Evolutionary conservation across 352 stramenopile genomes (phyloP), one percentile per base, ranked within the genome.

Genomic region (Saprolegnia parasitica): DNA sequence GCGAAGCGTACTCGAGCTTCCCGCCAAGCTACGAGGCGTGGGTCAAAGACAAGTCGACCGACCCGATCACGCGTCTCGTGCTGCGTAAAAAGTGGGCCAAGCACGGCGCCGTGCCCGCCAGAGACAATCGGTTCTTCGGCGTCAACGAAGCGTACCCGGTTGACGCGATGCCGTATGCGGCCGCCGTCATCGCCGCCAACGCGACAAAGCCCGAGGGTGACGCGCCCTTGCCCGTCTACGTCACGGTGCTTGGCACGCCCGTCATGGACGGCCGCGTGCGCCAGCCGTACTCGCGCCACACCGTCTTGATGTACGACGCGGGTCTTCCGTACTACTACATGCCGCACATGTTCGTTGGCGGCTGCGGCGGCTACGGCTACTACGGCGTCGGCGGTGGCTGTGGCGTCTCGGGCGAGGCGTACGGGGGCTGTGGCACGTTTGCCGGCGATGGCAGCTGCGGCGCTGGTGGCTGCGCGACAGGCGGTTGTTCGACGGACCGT

Each of bases 261-360:
- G 63, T 70, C 49, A 70, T 70, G 63, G 63, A 70, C 32, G 63
- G 63, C 11, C 49, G 63, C 39, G 63, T 70, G 16, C 63, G 63
- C 11, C 32, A 55, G 63, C 63, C 54, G 23, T 70, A 70, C 26
- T 70, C 63, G 6, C 49, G 54, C 49, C 49, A 70, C 20, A 70
- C 54, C 9, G 40, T 61, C 54, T 32, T 70, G 10, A 70, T 70
- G 63, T 37, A 62, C 18, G 58, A 66, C 40, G 58, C n/a, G 3
- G 58, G 58, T 8, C 46, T 66, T 3, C 26, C 26, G 18, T 66
- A 66, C 58, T 60, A 60, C 35, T 60, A 60, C 52, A 60, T 42
- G 52, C 52, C 52, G 3, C 9, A 60, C 16, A 18, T 66, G 11
- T 56, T 26, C 35, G 32, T 39, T 4, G 46, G 58, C 26, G 58